Base-by-base conservation (phyloP, 208 protist genomes). In the Wallacemonas sp. region DNA sequence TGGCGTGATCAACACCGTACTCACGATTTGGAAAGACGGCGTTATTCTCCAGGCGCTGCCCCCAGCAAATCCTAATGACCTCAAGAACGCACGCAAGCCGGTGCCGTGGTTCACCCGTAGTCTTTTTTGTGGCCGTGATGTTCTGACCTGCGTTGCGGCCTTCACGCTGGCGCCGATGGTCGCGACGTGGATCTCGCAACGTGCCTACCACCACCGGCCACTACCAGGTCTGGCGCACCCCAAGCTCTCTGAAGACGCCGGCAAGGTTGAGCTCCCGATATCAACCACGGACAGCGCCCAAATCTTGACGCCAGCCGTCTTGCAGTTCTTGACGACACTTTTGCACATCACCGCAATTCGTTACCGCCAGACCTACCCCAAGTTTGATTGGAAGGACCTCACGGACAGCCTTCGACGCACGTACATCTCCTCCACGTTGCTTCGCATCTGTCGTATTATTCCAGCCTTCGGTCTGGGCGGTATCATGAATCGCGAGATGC, bases 301-400 rank as follows among this genome's bases (percentile, higher is more conserved):
- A 71, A 76, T 95, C 11, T 14, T 88, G 33, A 92, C 86, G 1
- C 89, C 89, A 14, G 85, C 82, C 14, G 55, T 82, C 21, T 71
- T 95, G 38, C 89, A 95, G 73, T 83, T 90, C 21, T 34, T 92
- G 15, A 95, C 89, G 42, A 95, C 89, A 33, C 71, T 92, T 5
- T 63, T 95, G 56, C 89, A 95, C 72, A 95, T 95, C 53, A 78
- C 79, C 11, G 89, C 88, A 19, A 94, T 94, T 58, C 88, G 88
- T 3, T 94, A 94, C 66, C 75, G 82, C n/a, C 88, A 94, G 72
- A 90, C 85, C 11, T 87, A 94, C 69, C 88, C 88, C 26, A 80
- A 90, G 34, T 94, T 91, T 30, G 72, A 64, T 39, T 62, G 71
- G 72, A 67, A 73, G 39, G 88, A 94, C 49, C 60, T 91, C 4